A percentile compares a stretch with the other conserved stretches of the same genome.
These are phyloP conservation scores for Talaromyces adpressus DNA, from an alignment of 495 filamentous ascomycete genomes.

Conservation along the genomic window DNA sequence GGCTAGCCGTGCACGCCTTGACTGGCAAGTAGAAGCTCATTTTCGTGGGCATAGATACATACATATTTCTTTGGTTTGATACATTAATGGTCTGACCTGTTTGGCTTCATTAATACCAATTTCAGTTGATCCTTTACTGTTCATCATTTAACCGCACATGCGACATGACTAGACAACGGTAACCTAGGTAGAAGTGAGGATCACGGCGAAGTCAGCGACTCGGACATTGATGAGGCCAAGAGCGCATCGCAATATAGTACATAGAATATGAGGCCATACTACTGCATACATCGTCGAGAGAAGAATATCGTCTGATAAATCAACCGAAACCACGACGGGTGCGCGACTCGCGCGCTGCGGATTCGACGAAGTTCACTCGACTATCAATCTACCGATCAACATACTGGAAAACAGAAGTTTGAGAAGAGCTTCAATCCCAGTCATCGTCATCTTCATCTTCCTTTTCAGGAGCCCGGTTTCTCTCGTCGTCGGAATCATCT, in stretches of 20 bases:
- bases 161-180: neutral
- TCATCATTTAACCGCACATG: no score
- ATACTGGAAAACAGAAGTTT: neutral
- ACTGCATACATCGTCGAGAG: no score
- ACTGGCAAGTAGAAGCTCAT: neutral
- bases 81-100: no score
- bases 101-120: no score
- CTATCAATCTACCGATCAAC: neutral
- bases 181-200: neutral
- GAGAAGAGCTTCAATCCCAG: slow-evolving; percentile 53
- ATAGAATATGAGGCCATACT: neutral
- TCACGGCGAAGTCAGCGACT: neutral
- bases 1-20: neutral
- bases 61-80: no score
- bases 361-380: neutral
- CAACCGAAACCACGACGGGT: neutral
- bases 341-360: neutral
- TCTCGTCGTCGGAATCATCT: slow-evolving; percentile 52
- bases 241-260: neutral
- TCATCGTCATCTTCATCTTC: slow-evolving; percentile 68
- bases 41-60: no score
- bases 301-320: neutral
- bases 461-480: slow-evolving; percentile 21
- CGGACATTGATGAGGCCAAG: neutral
- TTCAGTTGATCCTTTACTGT: no score